Conservation (phyloP, 257 asterid species). For the Solanum virginianum region DNA sequence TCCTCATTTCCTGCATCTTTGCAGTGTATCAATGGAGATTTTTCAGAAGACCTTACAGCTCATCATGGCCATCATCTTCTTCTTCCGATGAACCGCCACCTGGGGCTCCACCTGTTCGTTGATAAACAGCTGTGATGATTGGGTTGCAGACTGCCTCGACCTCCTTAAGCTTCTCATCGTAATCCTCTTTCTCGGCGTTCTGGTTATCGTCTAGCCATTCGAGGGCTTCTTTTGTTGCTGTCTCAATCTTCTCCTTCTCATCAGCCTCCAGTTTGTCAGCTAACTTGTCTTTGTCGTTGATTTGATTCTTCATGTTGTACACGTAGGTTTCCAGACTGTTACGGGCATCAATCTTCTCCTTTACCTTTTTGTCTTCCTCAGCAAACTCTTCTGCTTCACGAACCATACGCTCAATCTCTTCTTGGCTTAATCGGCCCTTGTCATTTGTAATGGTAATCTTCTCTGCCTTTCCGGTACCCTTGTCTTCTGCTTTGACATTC, state of each 20-base stretch:
- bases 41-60: constrained; percentile 9
- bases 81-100: constrained; percentile 38
- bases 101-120: constrained; percentile 83
- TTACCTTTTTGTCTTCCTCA: constrained; percentile 92
- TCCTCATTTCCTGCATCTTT: background rate
- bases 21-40: background rate
- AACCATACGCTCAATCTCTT: constrained; percentile 92
- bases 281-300: constrained; percentile 85
- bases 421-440: constrained; percentile 92
- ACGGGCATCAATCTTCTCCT: constrained; percentile 72
- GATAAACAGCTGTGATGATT: constrained; percentile 79
- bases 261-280: constrained; percentile 77
- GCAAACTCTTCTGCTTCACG: constrained; percentile 90
- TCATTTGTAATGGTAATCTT: constrained; percentile 94
- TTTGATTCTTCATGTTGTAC: constrained; percentile 94
- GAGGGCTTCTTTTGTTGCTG: constrained; percentile 82
- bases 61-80: constrained; percentile 63
- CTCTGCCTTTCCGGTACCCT: constrained; percentile 79
- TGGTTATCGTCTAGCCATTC: constrained; percentile 97
- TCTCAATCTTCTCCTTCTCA: constrained; percentile 91
- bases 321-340: constrained; percentile 79
- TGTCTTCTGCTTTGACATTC: constrained; percentile 94
- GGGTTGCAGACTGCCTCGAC: constrained; percentile 92
- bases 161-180: constrained; percentile 91
- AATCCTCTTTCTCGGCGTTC: constrained; percentile 75